Conservation (phyloP, 1,284 basidiomycete genomes). For the Phylloporus sp. region DNA sequence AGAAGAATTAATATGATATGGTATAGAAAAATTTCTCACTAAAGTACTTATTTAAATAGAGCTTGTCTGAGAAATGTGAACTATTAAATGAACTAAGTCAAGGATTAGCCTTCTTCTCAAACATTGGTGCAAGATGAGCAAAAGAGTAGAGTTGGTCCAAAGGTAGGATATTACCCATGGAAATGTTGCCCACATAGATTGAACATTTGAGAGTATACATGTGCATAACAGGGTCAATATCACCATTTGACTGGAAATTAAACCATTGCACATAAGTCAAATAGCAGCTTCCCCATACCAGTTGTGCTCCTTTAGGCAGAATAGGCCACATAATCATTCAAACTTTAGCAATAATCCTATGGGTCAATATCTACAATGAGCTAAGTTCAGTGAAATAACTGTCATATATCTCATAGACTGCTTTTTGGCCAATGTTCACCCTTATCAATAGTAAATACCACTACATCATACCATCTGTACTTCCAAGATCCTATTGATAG, state of each 20-base stretch:
- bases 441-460: neutral
- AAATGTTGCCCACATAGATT: neutral
- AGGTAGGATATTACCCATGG: neutral
- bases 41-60: neutral
- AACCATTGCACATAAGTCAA: neutral
- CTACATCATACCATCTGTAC: neutral
- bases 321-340: neutral
- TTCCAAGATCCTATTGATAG: neutral
- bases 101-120: neutral
- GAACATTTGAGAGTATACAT: neutral
- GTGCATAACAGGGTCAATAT: neutral
- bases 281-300: neutral
- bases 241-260: neutral
- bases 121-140: neutral
- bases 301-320: neutral
- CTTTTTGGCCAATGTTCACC: neutral
- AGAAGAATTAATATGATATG: neutral
- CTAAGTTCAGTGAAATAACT: neutral
- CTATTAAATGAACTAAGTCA: neutral
- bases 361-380: neutral
- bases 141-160: neutral
- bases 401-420: neutral
- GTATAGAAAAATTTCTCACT: neutral
- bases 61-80: neutral
- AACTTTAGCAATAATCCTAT: neutral